Conservation (phyloP, 371 early-diverging fungal genomes). For the Mucor irregularis region DNA sequence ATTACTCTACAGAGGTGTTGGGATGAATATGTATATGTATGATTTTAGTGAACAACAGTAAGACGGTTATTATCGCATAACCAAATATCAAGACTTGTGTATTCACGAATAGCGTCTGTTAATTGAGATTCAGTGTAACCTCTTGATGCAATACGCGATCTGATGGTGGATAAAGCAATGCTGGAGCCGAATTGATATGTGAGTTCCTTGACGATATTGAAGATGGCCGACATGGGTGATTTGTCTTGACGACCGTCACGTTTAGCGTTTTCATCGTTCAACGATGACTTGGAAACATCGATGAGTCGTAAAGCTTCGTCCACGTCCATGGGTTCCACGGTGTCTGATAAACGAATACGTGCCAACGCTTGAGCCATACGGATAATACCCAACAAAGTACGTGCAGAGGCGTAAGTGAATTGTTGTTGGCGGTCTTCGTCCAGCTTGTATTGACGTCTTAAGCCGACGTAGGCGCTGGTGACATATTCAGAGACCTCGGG, state of each 20-base stretch:
- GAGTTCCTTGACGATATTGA: slow-evolving; percentile 55
- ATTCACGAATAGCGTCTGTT: slow-evolving; percentile 66
- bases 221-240: slow-evolving; percentile 62
- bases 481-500: slow-evolving; percentile 80
- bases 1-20: too few relatives aligned
- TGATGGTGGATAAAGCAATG: slow-evolving; percentile 51
- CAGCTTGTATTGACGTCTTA: slow-evolving; percentile 75
- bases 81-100: slow-evolving; percentile 76
- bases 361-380: slow-evolving; percentile 93
- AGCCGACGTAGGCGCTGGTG: slow-evolving; percentile 84
- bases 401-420: slow-evolving; percentile 68
- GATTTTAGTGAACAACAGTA: slow-evolving; percentile 48
- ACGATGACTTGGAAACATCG: slow-evolving; percentile 79
- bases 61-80: slow-evolving; percentile 68
- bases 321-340: slow-evolving; percentile 85
- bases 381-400: slow-evolving; percentile 90
- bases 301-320: slow-evolving; percentile 95
- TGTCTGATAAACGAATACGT: slow-evolving; percentile 80
- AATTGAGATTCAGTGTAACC: slow-evolving; percentile 81
- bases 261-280: slow-evolving; percentile 46
- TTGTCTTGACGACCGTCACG: slow-evolving; percentile 40
- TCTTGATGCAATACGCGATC: slow-evolving; percentile 70
- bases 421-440: slow-evolving; percentile 60
- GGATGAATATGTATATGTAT: slow-evolving; percentile 2
- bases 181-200: slow-evolving; percentile 25